A percentile compares a stretch with the other conserved stretches of the same genome.
Conservation (phyloP, 176 grass and related monocot genomes). For the Microstegium vimineum region DNA sequence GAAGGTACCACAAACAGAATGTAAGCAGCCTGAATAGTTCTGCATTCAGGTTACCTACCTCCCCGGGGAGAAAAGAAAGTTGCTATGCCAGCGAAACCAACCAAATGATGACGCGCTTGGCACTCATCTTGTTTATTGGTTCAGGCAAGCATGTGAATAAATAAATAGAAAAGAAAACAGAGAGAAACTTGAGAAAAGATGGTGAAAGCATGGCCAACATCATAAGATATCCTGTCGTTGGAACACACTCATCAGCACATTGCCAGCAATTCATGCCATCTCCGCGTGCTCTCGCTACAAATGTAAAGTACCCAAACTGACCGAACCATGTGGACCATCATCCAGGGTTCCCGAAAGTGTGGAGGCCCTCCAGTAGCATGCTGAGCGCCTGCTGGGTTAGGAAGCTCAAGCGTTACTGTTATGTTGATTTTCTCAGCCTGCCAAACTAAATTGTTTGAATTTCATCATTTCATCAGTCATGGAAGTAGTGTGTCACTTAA, state of each 20-base stretch:
- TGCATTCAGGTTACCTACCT: not conserved
- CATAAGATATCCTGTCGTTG: not conserved
- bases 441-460: no score
- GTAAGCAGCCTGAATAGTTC: not conserved
- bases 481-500: no score
- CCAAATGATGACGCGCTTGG: constrained; percentile 4
- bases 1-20: no score
- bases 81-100: not conserved
- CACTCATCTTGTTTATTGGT: constrained; percentile 18
- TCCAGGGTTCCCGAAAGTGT: not conserved
- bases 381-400: not conserved
- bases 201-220: constrained; percentile 16
- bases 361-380: constrained; percentile 8
- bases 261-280: constrained; percentile 25
- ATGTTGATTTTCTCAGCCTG: no score
- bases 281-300: not conserved
- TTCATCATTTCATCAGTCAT: no score
- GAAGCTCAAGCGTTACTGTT: no score
- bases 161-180: not conserved
- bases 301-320: not conserved
- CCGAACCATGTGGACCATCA: not conserved
- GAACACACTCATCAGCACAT: not conserved
- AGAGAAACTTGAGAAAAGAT: not conserved
- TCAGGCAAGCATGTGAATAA: not conserved
- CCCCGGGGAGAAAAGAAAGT: not conserved